These are phyloP conservation scores for Magnolia sinica DNA, from an alignment of 164 flowering plant genomes.

Conservation along the genomic window DNA sequence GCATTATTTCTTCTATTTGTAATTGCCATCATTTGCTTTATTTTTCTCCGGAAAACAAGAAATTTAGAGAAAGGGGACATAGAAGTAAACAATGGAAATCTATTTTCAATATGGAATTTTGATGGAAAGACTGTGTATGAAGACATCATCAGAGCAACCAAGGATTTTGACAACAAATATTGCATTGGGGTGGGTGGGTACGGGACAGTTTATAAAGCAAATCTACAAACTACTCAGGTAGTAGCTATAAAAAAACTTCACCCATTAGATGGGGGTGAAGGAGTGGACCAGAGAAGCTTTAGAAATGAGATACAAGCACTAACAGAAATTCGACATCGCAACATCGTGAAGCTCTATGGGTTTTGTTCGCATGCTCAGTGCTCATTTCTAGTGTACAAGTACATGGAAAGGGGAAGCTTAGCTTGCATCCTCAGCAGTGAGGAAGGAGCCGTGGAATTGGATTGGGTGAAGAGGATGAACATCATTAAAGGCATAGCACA, in stretches of 20 bases:
- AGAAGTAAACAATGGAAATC: not conserved
- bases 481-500: not conserved
- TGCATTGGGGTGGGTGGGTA: constrained; percentile 17
- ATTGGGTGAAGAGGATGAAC: not conserved
- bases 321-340: constrained; percentile 53
- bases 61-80: not conserved
- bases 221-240: constrained; percentile 16
- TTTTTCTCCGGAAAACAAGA: not conserved
- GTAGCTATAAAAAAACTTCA: constrained; percentile 28
- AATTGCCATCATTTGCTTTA: not conserved
- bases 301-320: constrained; percentile 48
- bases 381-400: constrained; percentile 57
- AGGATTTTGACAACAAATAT: constrained; percentile 14
- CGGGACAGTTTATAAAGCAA: constrained; percentile 17
- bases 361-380: constrained; percentile 36
- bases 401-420: constrained; percentile 49
- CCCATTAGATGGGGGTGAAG: constrained; percentile 21
- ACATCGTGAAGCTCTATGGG: constrained; percentile 56
- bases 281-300: constrained; percentile 27
- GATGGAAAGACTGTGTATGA: constrained; percentile 11
- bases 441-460: constrained; percentile 13
- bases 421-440: constrained; percentile 31
- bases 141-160: constrained; percentile 15
- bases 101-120: constrained; percentile 18
- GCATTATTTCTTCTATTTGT: not conserved